Percentiles rank a stretch among this genome's conserved stretches.
phyloP scores from a whole-genome alignment of 495 filamentous ascomycete species.

The Penicillium maclennaniae region DNA sequence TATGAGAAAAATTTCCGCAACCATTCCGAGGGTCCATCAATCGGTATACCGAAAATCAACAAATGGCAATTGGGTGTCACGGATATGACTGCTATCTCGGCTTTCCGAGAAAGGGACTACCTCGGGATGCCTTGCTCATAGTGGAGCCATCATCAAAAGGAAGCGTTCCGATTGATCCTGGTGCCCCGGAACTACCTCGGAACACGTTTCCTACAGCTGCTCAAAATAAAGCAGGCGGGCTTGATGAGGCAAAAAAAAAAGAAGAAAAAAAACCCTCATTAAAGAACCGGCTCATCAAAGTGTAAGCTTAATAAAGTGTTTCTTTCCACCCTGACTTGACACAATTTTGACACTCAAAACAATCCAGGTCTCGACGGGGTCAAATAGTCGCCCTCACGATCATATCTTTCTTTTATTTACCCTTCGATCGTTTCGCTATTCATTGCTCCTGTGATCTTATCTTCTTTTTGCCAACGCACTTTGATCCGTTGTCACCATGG shows the following conservation, averaged over 20 bases:
- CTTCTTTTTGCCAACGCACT: neutral
- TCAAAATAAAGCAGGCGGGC: neutral
- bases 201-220: neutral
- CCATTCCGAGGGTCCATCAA: neutral
- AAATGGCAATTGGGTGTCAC: neutral
- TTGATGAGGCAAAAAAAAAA: neutral
- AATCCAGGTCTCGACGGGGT: neutral
- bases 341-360: neutral
- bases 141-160: neutral
- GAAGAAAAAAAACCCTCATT: neutral
- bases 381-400: neutral
- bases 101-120: neutral
- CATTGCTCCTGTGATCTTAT: no score
- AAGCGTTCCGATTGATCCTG: neutral
- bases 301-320: neutral
- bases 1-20: neutral
- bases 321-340: neutral
- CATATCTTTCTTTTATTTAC: neutral
- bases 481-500: neutral
- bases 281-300: neutral
- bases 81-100: neutral
- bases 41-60: neutral
- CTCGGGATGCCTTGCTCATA: neutral
- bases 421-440: neutral
- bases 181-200: neutral